phyloP scores from a whole-genome alignment of 1,139 yeast genomes.

The Geotrichum cucujoidarum region DNA sequence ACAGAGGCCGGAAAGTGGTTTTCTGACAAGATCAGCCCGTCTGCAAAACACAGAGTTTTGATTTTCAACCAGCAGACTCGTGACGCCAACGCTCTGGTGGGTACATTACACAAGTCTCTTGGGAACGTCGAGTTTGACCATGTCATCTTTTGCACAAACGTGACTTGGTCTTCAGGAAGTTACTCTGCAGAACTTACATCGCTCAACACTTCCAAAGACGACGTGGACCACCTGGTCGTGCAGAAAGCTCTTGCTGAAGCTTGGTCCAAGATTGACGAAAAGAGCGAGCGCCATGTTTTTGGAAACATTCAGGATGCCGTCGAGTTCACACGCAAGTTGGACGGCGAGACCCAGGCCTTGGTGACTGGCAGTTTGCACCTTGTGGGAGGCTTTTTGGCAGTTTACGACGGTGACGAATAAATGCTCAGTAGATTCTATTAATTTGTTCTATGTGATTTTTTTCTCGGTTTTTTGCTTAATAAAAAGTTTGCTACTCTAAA shows the following conservation, averaged over 20 bases:
- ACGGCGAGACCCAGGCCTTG: conserved; percentile 54
- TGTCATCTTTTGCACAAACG: conserved; percentile 83
- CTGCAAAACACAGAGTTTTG: conserved; percentile 40
- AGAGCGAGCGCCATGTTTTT: conserved; percentile 51
- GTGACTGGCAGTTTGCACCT: conserved; percentile 92
- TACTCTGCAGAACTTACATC: conserved; percentile 83
- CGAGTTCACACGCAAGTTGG: conserved; percentile 44
- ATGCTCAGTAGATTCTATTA: not conserved
- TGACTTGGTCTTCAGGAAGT: conserved; percentile 79
- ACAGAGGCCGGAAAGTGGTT: conserved; percentile 81
- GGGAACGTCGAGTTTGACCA: conserved; percentile 49
- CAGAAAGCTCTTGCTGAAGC: conserved; percentile 67
- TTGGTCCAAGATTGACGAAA: conserved; percentile 57
- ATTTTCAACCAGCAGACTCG: conserved; percentile 93
- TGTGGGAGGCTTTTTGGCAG: conserved; percentile 90
- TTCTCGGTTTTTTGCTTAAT: not conserved
- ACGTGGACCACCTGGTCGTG: conserved; percentile 71
- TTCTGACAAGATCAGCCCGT: conserved; percentile 36
- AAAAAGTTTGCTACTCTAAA: not conserved
- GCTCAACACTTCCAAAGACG: conserved; percentile 70
- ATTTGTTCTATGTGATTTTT: not conserved
- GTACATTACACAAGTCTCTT: conserved; percentile 47
- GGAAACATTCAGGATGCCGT: conserved; percentile 75
- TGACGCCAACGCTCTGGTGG: conserved; percentile 66
- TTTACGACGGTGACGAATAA: conserved; percentile 47